These are phyloP conservation scores for Taphrina wiesneri DNA, from an alignment of 1,139 yeast genomes.

Conservation along the genomic window DNA sequence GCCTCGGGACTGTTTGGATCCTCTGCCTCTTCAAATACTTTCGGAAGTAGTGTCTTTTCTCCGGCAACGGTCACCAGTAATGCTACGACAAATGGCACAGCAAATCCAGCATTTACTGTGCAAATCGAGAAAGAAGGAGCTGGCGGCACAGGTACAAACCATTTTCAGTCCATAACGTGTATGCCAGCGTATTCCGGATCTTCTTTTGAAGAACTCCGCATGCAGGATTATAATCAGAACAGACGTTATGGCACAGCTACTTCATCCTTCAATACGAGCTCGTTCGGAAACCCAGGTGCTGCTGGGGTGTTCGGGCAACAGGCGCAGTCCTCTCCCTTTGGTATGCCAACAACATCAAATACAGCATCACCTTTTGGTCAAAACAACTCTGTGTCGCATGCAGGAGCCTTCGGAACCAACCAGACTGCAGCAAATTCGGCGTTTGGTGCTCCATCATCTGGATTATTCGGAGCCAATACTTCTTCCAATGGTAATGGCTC, in stretches of 20 bases:
- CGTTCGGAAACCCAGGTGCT: slow-evolving; percentile 40
- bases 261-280: slow-evolving; percentile 40
- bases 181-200: slow-evolving; percentile 88
- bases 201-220: slow-evolving; percentile 84
- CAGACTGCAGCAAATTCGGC: slow-evolving; percentile 38
- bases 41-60: slow-evolving; percentile 40
- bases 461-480: slow-evolving; percentile 44
- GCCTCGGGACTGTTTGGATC: slow-evolving; percentile 35
- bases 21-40: slow-evolving; percentile 33
- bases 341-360: not conserved
- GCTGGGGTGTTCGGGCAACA: slow-evolving; percentile 41
- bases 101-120: slow-evolving; percentile 48
- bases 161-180: slow-evolving; percentile 72
- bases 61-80: slow-evolving; percentile 23
- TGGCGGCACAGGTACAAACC: slow-evolving; percentile 50
- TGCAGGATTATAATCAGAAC: slow-evolving; percentile 80
- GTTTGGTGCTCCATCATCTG: slow-evolving; percentile 40
- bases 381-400: slow-evolving; percentile 24
- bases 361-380: slow-evolving; percentile 45
- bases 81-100: slow-evolving; percentile 38
- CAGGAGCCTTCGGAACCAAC: slow-evolving; percentile 45
- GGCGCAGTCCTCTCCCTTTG: slow-evolving; percentile 11
- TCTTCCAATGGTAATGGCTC: not conserved
- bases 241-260: slow-evolving; percentile 56
- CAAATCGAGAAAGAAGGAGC: slow-evolving; percentile 73